Evolutionary conservation across 805 yeast species (phyloP).

Genomic region (Grigorovia humatica): DNA sequence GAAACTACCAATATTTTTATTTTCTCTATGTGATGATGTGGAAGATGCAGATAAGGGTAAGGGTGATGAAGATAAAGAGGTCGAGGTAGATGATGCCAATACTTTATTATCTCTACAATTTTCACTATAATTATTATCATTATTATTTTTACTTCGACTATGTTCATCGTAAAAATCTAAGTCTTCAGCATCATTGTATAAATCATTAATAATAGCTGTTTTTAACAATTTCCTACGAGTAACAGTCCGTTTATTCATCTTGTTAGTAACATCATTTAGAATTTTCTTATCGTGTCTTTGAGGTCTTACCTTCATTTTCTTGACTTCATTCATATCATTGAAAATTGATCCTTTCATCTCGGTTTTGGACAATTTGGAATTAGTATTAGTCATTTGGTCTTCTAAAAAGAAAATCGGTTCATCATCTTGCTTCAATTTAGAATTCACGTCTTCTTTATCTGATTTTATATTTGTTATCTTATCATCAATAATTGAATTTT

Average conservation of each 20-base stretch:
- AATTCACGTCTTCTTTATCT: background rate
- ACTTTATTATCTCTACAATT: conserved; percentile 6
- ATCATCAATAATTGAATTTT: background rate
- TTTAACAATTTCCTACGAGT: conserved; percentile 17
- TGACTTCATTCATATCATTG: background rate
- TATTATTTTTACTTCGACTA: conserved; percentile 1
- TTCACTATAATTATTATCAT: too few relatives aligned
- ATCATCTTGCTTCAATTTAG: background rate
- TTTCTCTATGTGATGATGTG: background rate
- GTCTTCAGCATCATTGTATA: conserved; percentile 13
- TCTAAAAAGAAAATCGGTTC: background rate
- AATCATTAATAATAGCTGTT: conserved; percentile 24
- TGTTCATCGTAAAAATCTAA: conserved; percentile 4
- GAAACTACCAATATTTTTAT: conserved; percentile 8
- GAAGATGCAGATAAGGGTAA: background rate
- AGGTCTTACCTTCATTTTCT: background rate
- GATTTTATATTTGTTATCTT: background rate
- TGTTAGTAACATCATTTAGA: conserved; percentile 6
- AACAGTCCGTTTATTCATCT: background rate
- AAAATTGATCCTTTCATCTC: background rate
- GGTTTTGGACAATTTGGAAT: background rate
- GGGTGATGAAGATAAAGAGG: conserved; percentile 2
- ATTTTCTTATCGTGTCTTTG: background rate
- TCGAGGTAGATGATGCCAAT: background rate
- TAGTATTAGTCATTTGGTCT: background rate